phyloP scores from a whole-genome alignment of 2,329 filamentous ascomycete genomes.

The Colletotrichum costaricense region DNA sequence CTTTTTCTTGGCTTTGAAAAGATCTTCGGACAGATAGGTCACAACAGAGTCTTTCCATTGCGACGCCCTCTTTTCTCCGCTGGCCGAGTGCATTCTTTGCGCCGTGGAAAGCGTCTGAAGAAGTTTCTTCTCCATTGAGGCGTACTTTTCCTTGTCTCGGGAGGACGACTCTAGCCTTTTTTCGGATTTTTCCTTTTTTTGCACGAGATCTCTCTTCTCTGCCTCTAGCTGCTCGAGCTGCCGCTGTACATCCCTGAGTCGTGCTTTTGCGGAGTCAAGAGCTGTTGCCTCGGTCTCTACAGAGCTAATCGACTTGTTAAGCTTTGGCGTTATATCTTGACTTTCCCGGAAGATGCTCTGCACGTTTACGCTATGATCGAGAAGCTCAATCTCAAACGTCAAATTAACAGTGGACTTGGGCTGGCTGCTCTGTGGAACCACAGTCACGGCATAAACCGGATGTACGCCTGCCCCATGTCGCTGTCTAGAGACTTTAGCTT shows the following conservation, averaged over 20 bases:
- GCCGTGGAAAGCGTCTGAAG: background rate
- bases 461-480: background rate
- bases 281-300: background rate
- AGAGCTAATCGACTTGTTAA: background rate
- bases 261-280: background rate
- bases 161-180: background rate
- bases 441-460: background rate
- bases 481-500: background rate
- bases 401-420: background rate
- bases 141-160: too few relatives aligned
- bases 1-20: background rate
- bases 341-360: background rate
- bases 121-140: background rate
- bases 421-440: background rate
- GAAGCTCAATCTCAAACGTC: background rate
- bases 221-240: background rate
- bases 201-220: background rate
- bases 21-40: background rate
- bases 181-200: background rate
- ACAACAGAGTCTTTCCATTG: background rate
- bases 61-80: background rate
- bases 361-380: background rate
- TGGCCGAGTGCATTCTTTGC: background rate
- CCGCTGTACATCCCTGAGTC: background rate
- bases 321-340: background rate